Conservation (phyloP, 2,329 filamentous ascomycete species). For the Aspergillus versicolor region DNA sequence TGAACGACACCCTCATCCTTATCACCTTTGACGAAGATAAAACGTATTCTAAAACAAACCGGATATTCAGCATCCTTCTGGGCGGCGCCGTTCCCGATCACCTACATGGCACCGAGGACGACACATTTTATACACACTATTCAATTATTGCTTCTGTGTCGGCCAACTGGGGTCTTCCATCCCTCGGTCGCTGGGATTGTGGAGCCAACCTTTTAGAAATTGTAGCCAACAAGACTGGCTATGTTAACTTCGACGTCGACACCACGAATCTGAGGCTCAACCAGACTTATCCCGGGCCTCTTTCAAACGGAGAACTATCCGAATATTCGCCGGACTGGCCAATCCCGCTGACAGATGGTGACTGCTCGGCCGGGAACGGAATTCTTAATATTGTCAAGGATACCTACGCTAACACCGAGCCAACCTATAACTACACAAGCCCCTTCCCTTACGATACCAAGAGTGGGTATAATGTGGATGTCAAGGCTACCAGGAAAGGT, state of each 20-base stretch:
- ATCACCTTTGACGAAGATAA: conserved; percentile 80
- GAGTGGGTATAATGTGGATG: conserved; percentile 18
- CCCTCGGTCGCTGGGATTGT: conserved; percentile 70
- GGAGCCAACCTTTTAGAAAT: conserved; percentile 68
- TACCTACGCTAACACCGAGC: conserved; percentile 27
- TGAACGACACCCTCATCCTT: conserved; percentile 71
- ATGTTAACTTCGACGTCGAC: conserved; percentile 46
- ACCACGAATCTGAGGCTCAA: conserved; percentile 51
- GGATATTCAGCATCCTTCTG: conserved; percentile 68
- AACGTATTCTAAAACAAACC: conserved; percentile 66
- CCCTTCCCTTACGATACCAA: conserved; percentile 27
- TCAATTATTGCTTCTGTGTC: conserved; percentile 65
- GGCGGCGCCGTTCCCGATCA: conserved; percentile 68
- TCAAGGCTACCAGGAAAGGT: conserved; percentile 25
- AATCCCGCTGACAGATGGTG: conserved; percentile 25
- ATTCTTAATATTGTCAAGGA: conserved; percentile 35
- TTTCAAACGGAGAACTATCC: conserved; percentile 28
- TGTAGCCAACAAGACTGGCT: conserved; percentile 62
- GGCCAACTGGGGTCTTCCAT: conserved; percentile 69
- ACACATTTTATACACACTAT: conserved; percentile 72
- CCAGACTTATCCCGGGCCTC: conserved; percentile 53
- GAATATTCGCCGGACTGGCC: conserved; percentile 31
- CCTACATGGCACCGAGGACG: conserved; percentile 68
- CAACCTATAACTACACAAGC: conserved; percentile 37
- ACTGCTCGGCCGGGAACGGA: conserved; percentile 37